Conservation (phyloP, 2,329 filamentous ascomycete genomes). For the Cercospora zeina region DNA sequence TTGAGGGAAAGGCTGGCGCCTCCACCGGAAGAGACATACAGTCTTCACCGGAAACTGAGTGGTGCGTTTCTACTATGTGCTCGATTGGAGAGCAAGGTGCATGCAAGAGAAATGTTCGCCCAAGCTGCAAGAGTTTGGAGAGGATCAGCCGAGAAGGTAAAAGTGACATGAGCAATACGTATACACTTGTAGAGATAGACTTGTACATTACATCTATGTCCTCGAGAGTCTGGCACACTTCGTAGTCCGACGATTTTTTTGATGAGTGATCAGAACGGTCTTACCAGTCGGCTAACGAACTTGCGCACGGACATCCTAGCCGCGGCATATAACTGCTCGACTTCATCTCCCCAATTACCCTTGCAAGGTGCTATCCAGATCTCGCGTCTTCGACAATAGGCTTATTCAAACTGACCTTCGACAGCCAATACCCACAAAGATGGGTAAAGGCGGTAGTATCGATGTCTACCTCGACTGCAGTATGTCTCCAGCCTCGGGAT, state of each 20-base stretch:
- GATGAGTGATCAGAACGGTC: conserved; percentile 16
- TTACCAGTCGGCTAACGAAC: conserved; percentile 3
- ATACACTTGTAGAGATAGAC: conserved; percentile 16
- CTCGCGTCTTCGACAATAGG: not conserved
- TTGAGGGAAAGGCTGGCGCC: conserved; percentile 82
- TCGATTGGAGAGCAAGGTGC: conserved; percentile 76
- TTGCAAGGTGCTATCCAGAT: not conserved
- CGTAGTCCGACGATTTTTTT: not conserved
- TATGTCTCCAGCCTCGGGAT: conserved; percentile 44
- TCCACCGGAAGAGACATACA: conserved; percentile 96
- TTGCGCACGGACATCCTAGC: not conserved
- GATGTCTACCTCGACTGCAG: conserved; percentile 68
- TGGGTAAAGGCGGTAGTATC: conserved; percentile 58
- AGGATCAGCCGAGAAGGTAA: conserved; percentile 28
- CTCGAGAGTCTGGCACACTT: not conserved
- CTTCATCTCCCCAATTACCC: conserved; percentile 1
- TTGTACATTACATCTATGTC: conserved; percentile 7
- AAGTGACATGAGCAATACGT: conserved; percentile 13
- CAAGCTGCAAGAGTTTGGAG: conserved; percentile 50
- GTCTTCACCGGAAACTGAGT: conserved; percentile 88
- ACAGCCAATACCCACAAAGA: conserved; percentile 7
- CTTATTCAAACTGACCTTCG: not conserved
- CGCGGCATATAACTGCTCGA: conserved; percentile 4
- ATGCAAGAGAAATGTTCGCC: conserved; percentile 77
- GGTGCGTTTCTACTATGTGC: conserved; percentile 94